phyloP scores from a whole-genome alignment of 2,329 filamentous ascomycete species.

The Verticillium dahliae region DNA sequence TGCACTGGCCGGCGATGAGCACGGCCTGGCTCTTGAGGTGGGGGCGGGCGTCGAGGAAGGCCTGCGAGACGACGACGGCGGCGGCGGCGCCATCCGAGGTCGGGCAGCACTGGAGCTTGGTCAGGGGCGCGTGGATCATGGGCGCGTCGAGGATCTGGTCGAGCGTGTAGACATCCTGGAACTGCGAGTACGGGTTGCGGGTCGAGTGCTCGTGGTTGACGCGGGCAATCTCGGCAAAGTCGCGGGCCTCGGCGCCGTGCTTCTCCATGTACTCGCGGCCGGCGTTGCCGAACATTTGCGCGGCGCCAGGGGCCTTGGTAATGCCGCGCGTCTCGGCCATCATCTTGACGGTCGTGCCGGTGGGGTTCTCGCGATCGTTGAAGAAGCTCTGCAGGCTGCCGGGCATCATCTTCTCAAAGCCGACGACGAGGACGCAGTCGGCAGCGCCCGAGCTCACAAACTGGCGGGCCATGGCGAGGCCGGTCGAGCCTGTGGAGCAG shows the following conservation, averaged over 20 bases:
- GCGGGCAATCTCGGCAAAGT: conserved; percentile 92
- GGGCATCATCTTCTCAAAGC: conserved; percentile 97
- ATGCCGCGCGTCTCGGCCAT: conserved; percentile 77
- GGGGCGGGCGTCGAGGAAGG: conserved; percentile 78
- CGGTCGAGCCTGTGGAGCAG: conserved; percentile 92
- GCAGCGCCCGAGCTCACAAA: conserved; percentile 74
- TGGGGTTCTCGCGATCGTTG: conserved; percentile 78
- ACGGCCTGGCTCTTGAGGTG: conserved; percentile 79
- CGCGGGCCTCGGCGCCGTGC: conserved; percentile 71
- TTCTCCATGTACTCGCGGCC: conserved; percentile 93
- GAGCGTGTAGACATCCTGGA: conserved; percentile 83
- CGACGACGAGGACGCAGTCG: conserved; percentile 84
- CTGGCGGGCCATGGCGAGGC: conserved; percentile 75
- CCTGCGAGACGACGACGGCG: conserved; percentile 80
- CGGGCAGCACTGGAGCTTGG: conserved; percentile 97
- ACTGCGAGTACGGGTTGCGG: conserved; percentile 96
- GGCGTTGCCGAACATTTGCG: conserved; percentile 94
- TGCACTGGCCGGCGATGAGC: conserved; percentile 77
- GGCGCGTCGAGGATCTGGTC: conserved; percentile 72
- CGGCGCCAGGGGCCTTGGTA: conserved; percentile 76
- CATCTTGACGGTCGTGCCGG: conserved; percentile 65
- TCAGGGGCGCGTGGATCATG: conserved; percentile 79
- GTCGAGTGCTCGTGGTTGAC: conserved; percentile 89
- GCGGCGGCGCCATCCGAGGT: conserved; percentile 91
- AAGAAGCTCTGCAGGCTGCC: conserved; percentile 81